Percentiles rank a stretch among this genome's conserved stretches.
Evolutionary conservation across 208 protist genomes (phyloP).

Genomic region (Acanthamoeba healyi): DNA sequence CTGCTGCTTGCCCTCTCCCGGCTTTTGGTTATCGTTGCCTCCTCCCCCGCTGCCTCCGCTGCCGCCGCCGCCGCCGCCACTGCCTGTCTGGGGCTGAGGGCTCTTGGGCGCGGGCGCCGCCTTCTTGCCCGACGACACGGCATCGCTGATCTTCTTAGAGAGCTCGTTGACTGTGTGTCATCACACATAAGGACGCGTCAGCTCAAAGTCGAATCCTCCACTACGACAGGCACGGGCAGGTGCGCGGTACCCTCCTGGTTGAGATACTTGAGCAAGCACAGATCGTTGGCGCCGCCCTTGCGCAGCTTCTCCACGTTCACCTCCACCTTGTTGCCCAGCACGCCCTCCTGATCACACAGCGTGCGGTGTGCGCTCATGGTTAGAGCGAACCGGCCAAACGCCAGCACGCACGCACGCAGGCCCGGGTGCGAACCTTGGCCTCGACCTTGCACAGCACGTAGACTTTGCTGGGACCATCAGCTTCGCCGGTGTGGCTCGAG

Average conservation of each 20-base stretch:
- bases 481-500: no score
- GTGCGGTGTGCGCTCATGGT: neutral
- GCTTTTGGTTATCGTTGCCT: neutral
- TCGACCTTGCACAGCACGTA: conserved; percentile 51
- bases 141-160: conserved; percentile 39
- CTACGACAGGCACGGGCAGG: no score
- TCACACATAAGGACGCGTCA: neutral
- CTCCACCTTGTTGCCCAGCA: conserved; percentile 24
- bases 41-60: neutral
- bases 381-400: neutral
- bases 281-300: conserved; percentile 2
- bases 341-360: conserved; percentile 2
- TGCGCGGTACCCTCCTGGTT: conserved; percentile 3
- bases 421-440: neutral
- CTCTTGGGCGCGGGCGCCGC: neutral
- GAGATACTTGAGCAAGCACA: conserved; percentile 39
- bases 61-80: no score
- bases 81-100: neutral
- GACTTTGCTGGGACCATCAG: neutral
- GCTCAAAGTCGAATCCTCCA: no score
- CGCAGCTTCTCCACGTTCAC: conserved; percentile 21
- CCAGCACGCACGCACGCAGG: neutral
- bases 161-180: conserved; percentile 13
- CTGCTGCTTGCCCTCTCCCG: conserved; percentile 10
- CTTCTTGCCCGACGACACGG: conserved; percentile 5